Base-by-base conservation (phyloP, 768 basidiomycete genomes). In the Dacryopinax primogenitus region DNA sequence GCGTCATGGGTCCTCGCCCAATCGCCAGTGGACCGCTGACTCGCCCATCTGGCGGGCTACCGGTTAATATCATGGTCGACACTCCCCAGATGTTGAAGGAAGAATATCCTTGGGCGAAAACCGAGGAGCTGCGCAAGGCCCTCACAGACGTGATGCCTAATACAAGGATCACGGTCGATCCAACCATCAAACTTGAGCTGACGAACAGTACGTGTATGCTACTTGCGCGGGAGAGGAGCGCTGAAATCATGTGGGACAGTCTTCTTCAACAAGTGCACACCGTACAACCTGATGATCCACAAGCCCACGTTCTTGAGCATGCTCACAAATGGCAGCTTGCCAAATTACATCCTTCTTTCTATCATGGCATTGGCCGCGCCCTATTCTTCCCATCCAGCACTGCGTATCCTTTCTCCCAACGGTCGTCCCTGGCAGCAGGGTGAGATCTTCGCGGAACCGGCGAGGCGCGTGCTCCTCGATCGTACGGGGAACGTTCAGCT, bases 301-400 rank as follows among this genome's bases (percentile, higher is more conserved):
- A 87, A 87, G 63, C 86, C 90, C 23, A 84, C 85, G 7, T 92
- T 92, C 70, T 78, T 84, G 26, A 79, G 83, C 1, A 79, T 82
- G 33, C 81, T 92, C 7, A 82, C 82, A 65, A 82, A 83, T 67
- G 84, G 84, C 68, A 79, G 81, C 65, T 81, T 92, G 33, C 89
- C 90, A 39, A 74, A 78, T 33, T 82, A 88, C 71, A 83, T 92
- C 30, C 77, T 91, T 18, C 81, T 86, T 58, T 85, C 88, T 0
- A 78, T 92, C 6, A 89, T 86, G 72, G 88, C 89, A 2, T 78
- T 90, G 34, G 88, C 89, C 4, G 87, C 90, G 21, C 88, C 87
- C 9, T 75, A 86, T 62, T 89, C 86, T 23, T 85, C 83, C 67
- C 85, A 85, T 64, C 82, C 86, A 34, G 78, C 80, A 21, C 76